Base-by-base conservation (phyloP, 2,329 filamentous ascomycete species). In the Herpotrichia juniperi region DNA sequence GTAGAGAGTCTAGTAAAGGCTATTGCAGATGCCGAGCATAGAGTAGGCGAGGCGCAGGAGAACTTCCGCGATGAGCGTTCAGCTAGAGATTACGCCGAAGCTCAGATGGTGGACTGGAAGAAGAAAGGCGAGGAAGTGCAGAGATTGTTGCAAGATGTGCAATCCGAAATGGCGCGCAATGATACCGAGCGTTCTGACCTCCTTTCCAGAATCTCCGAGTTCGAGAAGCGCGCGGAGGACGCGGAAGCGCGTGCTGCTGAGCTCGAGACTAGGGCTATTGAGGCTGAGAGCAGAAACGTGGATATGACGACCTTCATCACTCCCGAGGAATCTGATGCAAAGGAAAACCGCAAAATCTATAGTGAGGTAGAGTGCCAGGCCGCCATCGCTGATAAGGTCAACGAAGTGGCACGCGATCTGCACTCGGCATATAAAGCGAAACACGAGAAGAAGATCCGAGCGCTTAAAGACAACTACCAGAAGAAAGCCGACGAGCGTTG, bases 361-460 rank as follows among this genome's bases (percentile, higher is more conserved):
- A 74, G 71, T 2, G 76, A 73, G 31, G 64, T 74, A 46, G 69
- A 80, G 62, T 72, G 81, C 59, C 72, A 82, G 28, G 79, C 78
- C 32, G 91, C 96, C 58, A 89, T 96, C 44, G 93, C 97, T 19
- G 91, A 96, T 74, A 91, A 93, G 60, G 92, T 97, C 34, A 93
- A 93, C 42, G 76, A 78, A 16, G 75, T 81, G 10, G 77, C 76
- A n/a, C 85, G 91, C 25, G 94, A 99, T 69, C 82, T 99, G 34
- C 94, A 99, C 71, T 83, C 88, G 0, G 82, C 96, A 10, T 99
- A 99, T 83, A 97, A 97, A 78, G 87, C 89, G 69, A 99, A 99
- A 78, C 94, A 99, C 72, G 93, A 97, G 78, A 91, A 88, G 57
- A 99, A 99, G 79, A 93, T 97, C 39, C 85, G 90, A 1, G 93